These are phyloP conservation scores for Dissophora globulifera DNA, from an alignment of 192 early-diverging fungal genomes.

Conservation along the genomic window DNA sequence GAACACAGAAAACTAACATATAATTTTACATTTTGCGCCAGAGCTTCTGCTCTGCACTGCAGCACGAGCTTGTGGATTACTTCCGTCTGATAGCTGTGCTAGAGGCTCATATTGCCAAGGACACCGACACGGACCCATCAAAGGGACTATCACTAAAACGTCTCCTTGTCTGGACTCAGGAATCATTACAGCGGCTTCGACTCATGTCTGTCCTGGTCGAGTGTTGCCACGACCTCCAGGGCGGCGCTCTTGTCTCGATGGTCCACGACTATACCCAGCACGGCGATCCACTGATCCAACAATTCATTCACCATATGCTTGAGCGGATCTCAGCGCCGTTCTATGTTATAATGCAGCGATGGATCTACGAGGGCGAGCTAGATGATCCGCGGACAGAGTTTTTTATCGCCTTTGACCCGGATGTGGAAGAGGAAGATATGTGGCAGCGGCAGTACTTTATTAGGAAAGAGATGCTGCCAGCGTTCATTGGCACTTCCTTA, in stretches of 20 bases:
- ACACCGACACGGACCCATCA: conserved; percentile 54
- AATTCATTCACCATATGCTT: conserved; percentile 80
- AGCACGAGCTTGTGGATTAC: conserved; percentile 85
- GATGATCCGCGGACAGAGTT: conserved; percentile 94
- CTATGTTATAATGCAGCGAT: conserved; percentile 86
- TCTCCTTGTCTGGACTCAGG: conserved; percentile 86
- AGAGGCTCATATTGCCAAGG: conserved; percentile 78
- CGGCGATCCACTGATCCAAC: conserved; percentile 89
- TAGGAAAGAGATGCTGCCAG: conserved; percentile 84
- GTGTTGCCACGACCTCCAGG: conserved; percentile 68
- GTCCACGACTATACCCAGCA: conserved; percentile 88
- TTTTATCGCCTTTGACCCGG: conserved; percentile 75
- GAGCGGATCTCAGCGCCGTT: conserved; percentile 87
- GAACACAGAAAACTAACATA: too few relatives aligned
- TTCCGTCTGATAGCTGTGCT: conserved; percentile 87
- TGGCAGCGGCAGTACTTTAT: conserved; percentile 88
- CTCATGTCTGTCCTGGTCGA: conserved; percentile 80
- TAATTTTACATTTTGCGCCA: background rate
- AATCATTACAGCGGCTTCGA: conserved; percentile 79
- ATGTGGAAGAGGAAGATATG: conserved; percentile 72
- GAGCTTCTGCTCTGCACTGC: conserved; percentile 84
- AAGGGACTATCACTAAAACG: conserved; percentile 83
- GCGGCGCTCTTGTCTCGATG: conserved; percentile 76
- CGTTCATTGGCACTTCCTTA: conserved; percentile 77
- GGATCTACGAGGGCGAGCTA: conserved; percentile 95